phyloP scores from a whole-genome alignment of 108 stramenopile genomes.

The Pseudonitzschia pungens region DNA sequence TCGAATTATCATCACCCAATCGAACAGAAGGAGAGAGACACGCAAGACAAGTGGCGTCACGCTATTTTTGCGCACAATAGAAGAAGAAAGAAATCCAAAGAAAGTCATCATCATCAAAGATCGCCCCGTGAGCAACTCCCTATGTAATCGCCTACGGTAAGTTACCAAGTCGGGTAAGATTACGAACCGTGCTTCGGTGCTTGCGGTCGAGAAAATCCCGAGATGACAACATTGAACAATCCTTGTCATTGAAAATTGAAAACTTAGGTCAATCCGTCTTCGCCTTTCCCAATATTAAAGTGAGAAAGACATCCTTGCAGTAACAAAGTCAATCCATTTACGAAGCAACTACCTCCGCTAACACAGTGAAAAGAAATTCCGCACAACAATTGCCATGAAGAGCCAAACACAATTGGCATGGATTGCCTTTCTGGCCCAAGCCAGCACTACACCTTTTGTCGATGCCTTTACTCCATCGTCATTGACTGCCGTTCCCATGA shows the following conservation, averaged over 20 bases:
- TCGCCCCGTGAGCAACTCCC: too few relatives aligned
- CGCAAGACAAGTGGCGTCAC: background rate
- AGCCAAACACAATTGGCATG: constrained; percentile 22
- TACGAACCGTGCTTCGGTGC: too few relatives aligned
- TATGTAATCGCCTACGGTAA: too few relatives aligned
- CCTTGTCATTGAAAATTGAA: background rate
- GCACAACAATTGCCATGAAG: constrained; percentile 7
- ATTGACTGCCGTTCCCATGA: constrained; percentile 2
- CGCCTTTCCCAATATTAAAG: too few relatives aligned
- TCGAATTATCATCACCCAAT: background rate
- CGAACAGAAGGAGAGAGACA: background rate
- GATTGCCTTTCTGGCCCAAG: constrained; percentile 27
- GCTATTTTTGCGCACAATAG: background rate
- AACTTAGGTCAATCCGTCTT: too few relatives aligned
- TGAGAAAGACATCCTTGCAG: too few relatives aligned
- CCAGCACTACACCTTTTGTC: constrained; percentile 19
- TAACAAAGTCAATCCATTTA: too few relatives aligned
- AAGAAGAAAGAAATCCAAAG: constrained; percentile 7
- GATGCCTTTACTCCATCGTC: constrained; percentile 37
- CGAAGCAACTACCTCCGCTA: too few relatives aligned
- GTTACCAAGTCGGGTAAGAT: too few relatives aligned
- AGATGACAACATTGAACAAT: background rate
- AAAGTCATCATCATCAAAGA: background rate
- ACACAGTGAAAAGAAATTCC: background rate
- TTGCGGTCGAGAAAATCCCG: too few relatives aligned